These are phyloP conservation scores for Rhodomyrtus psidioides DNA, from an alignment of 441 rosid genomes.

Conservation along the genomic window DNA sequence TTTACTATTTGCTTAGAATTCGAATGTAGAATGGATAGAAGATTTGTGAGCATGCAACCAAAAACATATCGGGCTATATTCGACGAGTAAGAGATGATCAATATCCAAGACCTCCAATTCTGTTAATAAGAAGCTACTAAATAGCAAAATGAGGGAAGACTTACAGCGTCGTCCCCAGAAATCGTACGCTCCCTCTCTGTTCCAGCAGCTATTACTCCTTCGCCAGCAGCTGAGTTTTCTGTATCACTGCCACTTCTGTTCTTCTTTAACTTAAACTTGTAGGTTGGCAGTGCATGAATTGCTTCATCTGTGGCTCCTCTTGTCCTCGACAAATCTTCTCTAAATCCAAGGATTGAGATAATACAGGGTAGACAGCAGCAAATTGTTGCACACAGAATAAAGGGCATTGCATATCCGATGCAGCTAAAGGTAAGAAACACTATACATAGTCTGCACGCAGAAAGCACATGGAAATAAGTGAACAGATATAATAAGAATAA, in stretches of 20 bases:
- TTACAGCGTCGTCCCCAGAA: conserved; percentile 94
- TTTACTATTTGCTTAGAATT: neutral
- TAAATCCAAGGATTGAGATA: conserved; percentile 75
- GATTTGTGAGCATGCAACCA: neutral
- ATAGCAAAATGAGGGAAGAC: conserved; percentile 7
- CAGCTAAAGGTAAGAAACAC: conserved; percentile 93
- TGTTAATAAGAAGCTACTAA: neutral
- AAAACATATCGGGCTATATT: neutral
- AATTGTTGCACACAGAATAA: conserved; percentile 91
- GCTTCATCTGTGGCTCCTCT: conserved; percentile 81
- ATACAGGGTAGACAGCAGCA: conserved; percentile 98
- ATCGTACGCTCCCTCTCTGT: conserved; percentile 77
- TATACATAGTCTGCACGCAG: conserved; percentile 72
- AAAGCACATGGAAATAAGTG: neutral
- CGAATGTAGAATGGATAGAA: neutral
- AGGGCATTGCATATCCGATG: conserved; percentile 98
- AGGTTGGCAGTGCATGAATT: conserved; percentile 77
- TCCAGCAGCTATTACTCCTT: conserved; percentile 91
- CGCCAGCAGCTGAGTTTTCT: conserved; percentile 37
- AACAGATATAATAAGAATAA: neutral
- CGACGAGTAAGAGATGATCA: neutral
- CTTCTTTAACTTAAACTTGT: conserved; percentile 76
- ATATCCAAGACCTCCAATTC: neutral
- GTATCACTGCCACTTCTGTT: conserved; percentile 37
- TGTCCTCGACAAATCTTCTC: conserved; percentile 84